Evolutionary conservation across 192 early-diverging fungal genomes (phyloP).

Genomic region (Coemansia sp.): DNA sequence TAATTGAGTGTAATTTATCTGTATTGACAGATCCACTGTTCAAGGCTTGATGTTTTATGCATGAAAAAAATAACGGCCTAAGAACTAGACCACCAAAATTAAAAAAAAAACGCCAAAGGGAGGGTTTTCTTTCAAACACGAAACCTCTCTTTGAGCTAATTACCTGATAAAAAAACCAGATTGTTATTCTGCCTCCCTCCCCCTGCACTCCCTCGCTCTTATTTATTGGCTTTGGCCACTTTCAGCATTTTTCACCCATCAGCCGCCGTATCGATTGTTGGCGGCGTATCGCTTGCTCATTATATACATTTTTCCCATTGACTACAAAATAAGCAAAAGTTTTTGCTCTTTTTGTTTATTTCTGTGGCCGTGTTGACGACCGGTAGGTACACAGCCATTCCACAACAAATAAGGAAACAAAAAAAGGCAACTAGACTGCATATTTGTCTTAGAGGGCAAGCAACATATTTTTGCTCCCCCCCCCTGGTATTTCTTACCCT

Average conservation of each 20-base stretch:
- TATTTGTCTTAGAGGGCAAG: conserved; percentile 1
- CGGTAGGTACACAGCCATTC: conserved; percentile 7
- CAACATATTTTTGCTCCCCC: neutral
- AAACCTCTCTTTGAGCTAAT: neutral
- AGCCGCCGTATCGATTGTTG: conserved; percentile 24
- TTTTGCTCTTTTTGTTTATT: neutral
- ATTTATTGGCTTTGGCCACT: conserved; percentile 6
- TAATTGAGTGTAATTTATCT: neutral
- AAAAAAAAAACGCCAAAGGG: too few relatives aligned
- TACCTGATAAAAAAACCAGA: neutral
- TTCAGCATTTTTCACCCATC: neutral
- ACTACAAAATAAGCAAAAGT: neutral
- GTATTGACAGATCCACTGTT: neutral
- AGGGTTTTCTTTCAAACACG: neutral
- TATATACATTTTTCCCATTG: neutral
- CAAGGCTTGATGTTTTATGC: neutral
- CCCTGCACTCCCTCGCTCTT: neutral
- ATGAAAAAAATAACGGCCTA: neutral
- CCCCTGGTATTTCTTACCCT: neutral
- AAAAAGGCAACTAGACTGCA: neutral
- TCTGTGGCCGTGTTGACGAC: conserved; percentile 11
- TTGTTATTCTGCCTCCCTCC: conserved; percentile 1
- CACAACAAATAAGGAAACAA: neutral
- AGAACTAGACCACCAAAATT: too few relatives aligned
- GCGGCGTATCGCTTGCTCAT: conserved; percentile 5